Evolutionary conservation across 805 yeast genomes (phyloP), one percentile per base, ranked within the genome.

Genomic region (Kazachstania psychrophila): DNA sequence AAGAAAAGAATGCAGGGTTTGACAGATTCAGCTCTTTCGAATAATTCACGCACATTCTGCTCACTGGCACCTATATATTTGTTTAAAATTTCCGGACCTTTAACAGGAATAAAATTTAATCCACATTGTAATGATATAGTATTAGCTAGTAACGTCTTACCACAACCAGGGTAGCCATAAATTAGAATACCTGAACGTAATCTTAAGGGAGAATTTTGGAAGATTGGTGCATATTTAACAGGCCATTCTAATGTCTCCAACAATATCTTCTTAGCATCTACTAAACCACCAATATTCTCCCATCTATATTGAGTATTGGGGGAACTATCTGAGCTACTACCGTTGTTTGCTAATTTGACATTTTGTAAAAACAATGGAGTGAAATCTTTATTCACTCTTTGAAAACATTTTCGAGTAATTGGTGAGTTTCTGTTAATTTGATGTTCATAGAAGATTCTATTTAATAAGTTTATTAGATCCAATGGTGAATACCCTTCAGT

Each of bases 111-210:
- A 55, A 89, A 89, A 51, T 89, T 89, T 41, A 89, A 66, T 0
- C 96, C 96, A 62, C 96, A 87, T 54, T 88, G 92, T 1, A 86
- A 79, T 2, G 96, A 94, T 35, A 89, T 83, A 0, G 96, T 96
- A 39, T 92, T 81, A 0, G 97, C 97, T 27, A 89, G 60, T 43
- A 88, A 66, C 0, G 97, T 89, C 59, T 89, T 89, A 31, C 98
- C 98, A 61, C 98, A 89, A 2, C 98, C 98, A 0, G 98, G 97
- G 54, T 85, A 89, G 0, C 98, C 98, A 58, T 89, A 89, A 11
- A 89, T 69, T 34, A 89, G 63, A 17, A 89, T 75, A 34, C 98
- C 98, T 0, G 96, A 85, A 49, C 97, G 70, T 36, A 89, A 66
- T 38, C 97, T 64, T 36, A 89, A 64, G 0, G 97, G 95, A 51